phyloP scores from a whole-genome alignment of 371 early-diverging fungal genomes.

The Dentiscutata heterogama region DNA sequence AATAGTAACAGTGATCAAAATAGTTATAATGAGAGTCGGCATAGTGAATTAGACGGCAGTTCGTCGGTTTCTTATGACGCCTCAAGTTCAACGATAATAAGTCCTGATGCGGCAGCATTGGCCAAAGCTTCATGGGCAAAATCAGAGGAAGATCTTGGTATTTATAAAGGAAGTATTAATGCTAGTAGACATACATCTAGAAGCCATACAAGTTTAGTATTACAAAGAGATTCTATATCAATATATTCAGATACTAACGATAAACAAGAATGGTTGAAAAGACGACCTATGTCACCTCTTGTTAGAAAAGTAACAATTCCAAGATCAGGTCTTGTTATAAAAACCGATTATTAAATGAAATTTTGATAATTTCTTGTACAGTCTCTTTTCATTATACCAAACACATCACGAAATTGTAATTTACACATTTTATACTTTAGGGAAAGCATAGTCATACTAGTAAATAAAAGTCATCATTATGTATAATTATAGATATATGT shows the following conservation, averaged over 20 bases:
- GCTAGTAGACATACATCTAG: too few relatives aligned
- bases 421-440: too few relatives aligned
- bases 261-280: not conserved
- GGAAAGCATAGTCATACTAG: too few relatives aligned
- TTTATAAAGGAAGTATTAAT: too few relatives aligned
- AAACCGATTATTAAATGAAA: not conserved
- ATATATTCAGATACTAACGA: not conserved
- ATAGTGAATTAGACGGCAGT: not conserved
- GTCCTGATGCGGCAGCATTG: not conserved
- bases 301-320: not conserved
- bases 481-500: too few relatives aligned
- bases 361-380: not conserved
- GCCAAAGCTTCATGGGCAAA: slow-evolving; percentile 14
- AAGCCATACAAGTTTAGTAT: too few relatives aligned
- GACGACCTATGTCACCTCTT: not conserved
- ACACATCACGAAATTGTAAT: too few relatives aligned
- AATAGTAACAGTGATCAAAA: not conserved
- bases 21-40: not conserved
- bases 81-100: not conserved
- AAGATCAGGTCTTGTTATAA: not conserved
- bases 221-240: not conserved
- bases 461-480: too few relatives aligned
- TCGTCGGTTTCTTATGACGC: not conserved
- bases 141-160: not conserved
- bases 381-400: too few relatives aligned